Evolutionary conservation across 2,329 filamentous ascomycete species (phyloP).

Genomic region (Pseudogymnoascus sp.): DNA sequence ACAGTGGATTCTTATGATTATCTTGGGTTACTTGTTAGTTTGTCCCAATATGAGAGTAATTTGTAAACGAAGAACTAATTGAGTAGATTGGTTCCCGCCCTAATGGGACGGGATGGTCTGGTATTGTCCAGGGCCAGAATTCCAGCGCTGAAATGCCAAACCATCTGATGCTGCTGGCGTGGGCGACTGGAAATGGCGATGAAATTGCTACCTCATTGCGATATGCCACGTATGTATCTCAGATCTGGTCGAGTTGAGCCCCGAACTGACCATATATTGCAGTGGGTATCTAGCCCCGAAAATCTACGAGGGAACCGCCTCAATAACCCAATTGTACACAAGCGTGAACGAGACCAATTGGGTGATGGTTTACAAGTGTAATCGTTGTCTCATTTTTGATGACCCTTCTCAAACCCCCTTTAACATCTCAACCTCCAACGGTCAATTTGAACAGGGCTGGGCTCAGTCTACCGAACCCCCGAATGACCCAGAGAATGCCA

Average conservation of each 20-base stretch:
- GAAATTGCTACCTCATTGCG: slow-evolving; percentile 51
- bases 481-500: slow-evolving; percentile 35
- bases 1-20: slow-evolving; percentile 46
- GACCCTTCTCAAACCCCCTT: slow-evolving; percentile 37
- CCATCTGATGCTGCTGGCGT: slow-evolving; percentile 46
- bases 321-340: slow-evolving; percentile 51
- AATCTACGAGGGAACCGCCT: slow-evolving; percentile 54
- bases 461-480: slow-evolving; percentile 40
- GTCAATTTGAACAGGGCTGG: slow-evolving; percentile 46
- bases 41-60: not conserved
- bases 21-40: slow-evolving; percentile 48
- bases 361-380: slow-evolving; percentile 57
- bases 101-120: slow-evolving; percentile 48
- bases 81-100: slow-evolving; percentile 35
- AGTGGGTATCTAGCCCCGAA: slow-evolving; percentile 52
- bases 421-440: slow-evolving; percentile 37
- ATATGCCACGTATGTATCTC: slow-evolving; percentile 36
- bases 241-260: not conserved
- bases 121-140: slow-evolving; percentile 45
- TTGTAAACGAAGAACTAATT: not conserved
- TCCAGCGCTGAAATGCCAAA: slow-evolving; percentile 42
- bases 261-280: not conserved
- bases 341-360: slow-evolving; percentile 51
- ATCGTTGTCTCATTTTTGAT: slow-evolving; percentile 48
- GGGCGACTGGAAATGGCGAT: slow-evolving; percentile 44